These are phyloP conservation scores for Mycena chlorophos DNA, from an alignment of 768 basidiomycete genomes.

Conservation along the genomic window DNA sequence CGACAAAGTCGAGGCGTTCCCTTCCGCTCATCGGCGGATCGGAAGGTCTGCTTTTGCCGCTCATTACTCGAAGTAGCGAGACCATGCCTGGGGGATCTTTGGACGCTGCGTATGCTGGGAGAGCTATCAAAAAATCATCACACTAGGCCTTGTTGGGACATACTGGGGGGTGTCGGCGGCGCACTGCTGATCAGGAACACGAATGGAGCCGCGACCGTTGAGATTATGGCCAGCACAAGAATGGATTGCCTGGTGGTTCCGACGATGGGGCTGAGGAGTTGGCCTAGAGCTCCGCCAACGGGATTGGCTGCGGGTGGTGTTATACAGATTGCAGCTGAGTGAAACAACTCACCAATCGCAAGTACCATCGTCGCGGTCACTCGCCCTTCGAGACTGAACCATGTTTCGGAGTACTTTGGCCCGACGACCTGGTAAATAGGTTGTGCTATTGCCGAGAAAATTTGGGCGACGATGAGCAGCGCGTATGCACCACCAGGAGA, in stretches of 20 bases:
- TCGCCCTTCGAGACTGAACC: slow-evolving; percentile 76
- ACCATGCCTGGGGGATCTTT: slow-evolving; percentile 52
- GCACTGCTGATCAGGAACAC: slow-evolving; percentile 57
- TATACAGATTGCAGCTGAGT: slow-evolving; percentile 5
- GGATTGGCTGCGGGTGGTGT: slow-evolving; percentile 57
- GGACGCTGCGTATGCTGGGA: slow-evolving; percentile 66
- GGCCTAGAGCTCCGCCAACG: slow-evolving; percentile 70
- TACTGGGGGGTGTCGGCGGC: slow-evolving; percentile 82
- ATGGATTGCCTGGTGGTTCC: slow-evolving; percentile 58
- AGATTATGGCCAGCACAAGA: slow-evolving; percentile 69
- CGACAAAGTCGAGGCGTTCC: slow-evolving; percentile 68
- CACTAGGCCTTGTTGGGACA: neutral
- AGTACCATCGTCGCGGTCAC: slow-evolving; percentile 74
- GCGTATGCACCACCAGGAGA: slow-evolving; percentile 55
- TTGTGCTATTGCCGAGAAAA: slow-evolving; percentile 64
- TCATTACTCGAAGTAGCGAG: slow-evolving; percentile 55
- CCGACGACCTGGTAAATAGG: slow-evolving; percentile 77
- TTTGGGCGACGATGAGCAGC: slow-evolving; percentile 72
- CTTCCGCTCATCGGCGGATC: slow-evolving; percentile 59
- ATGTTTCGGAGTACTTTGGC: slow-evolving; percentile 78
- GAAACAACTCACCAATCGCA: slow-evolving; percentile 41
- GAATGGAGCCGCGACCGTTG: slow-evolving; percentile 59
- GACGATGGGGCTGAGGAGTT: slow-evolving; percentile 67
- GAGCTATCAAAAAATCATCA: slow-evolving; percentile 6
- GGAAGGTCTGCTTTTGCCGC: slow-evolving; percentile 41